Evolutionary conservation across 352 stramenopile genomes (phyloP), one percentile per base, ranked within the genome.

Genomic region (Phytophthora rubi): DNA sequence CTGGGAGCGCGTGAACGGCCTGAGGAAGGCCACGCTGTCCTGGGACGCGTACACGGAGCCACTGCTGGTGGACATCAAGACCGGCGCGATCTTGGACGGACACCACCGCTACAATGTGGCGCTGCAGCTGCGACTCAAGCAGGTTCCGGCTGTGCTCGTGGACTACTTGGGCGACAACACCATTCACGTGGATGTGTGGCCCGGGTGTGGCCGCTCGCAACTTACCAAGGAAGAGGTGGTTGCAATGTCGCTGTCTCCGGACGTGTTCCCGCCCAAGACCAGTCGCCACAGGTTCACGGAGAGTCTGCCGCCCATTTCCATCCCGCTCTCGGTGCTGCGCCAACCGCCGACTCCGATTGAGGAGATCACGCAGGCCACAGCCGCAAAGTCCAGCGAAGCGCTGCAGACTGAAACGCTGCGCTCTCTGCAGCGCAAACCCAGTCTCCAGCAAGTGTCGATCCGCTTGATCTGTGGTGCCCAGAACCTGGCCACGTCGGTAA

Each of bases 191-290:
- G 85, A 94, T 51, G 85, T 94, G 3, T 96, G 89, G 89, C 76
- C 86, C 0, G 83, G 84, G 21, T 93, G 86, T 69, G 86, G 88
- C 18, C 86, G 86, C 10, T 76, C 72, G 23, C 66, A 72, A 26
- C 59, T 96, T 8, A 91, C 82, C 0, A 96, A 96, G 69, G 74
- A 89, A 61, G 83, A 96, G 28, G 87, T 96, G 9, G 91, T 96
- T 60, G 81, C 83, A 9, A 96, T 94, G 89, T 76, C 89, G 32
- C 76, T 94, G 30, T 95, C 87, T 21, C 76, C 86, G 4, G 83
- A 91, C 51, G 86, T 96, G 53, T 94, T 94, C 62, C 89, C 89
- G 23, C 85, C 87, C 16, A 94, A 96, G 76, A 96, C 89, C 10
- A 94, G 87, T 68, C 86, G 87, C 60, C 89, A 96, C 67, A 78